Conservation (phyloP, 306 rosid species). For the Vigna nakashimae region DNA sequence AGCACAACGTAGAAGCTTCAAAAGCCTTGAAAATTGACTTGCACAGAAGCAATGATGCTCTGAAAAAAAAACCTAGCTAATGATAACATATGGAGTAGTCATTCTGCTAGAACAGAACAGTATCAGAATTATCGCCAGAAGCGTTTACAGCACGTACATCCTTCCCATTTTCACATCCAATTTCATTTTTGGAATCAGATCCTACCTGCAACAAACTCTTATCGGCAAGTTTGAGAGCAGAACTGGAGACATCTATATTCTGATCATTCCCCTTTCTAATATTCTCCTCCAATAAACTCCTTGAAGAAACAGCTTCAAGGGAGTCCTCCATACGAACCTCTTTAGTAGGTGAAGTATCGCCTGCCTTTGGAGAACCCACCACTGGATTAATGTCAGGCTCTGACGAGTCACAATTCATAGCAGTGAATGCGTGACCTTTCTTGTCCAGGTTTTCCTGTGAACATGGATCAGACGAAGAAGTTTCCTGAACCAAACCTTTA, state of each 20-base stretch:
- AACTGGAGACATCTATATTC: slow-evolving; percentile 41
- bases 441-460: slow-evolving; percentile 45
- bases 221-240: slow-evolving; percentile 45
- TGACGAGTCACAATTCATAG: slow-evolving; percentile 14
- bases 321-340: slow-evolving; percentile 49
- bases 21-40: slow-evolving; percentile 56
- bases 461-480: slow-evolving; percentile 39
- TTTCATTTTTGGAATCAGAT: slow-evolving; percentile 51
- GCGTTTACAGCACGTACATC: slow-evolving; percentile 50
- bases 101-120: slow-evolving; percentile 44
- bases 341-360: slow-evolving; percentile 35
- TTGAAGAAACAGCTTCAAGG: slow-evolving; percentile 52
- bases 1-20: slow-evolving; percentile 43
- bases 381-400: not conserved
- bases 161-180: slow-evolving; percentile 33
- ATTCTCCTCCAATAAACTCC: slow-evolving; percentile 44
- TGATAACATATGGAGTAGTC: slow-evolving; percentile 31
- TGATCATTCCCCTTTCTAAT: slow-evolving; percentile 40
- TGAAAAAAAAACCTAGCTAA: slow-evolving; percentile 27
- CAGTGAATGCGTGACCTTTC: slow-evolving; percentile 33
- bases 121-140: slow-evolving; percentile 51
- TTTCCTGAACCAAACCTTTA: slow-evolving; percentile 44
- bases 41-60: slow-evolving; percentile 41
- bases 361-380: not conserved
- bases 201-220: slow-evolving; percentile 45